Conservation (phyloP, 2,329 filamentous ascomycete genomes). For the Hypocreales sp. region DNA sequence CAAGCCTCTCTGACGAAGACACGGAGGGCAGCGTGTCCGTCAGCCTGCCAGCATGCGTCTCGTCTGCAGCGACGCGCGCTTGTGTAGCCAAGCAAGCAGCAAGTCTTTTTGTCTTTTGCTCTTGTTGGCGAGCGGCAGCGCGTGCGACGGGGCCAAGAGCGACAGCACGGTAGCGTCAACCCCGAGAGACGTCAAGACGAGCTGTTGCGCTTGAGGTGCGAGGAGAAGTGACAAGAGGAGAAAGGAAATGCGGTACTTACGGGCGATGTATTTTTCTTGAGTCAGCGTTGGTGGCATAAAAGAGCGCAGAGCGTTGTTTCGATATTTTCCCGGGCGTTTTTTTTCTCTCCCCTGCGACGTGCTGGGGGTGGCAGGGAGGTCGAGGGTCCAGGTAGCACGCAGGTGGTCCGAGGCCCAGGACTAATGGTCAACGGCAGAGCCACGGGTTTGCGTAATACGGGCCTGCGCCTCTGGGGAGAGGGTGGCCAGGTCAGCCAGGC, state of each 20-base stretch:
- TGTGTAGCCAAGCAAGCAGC: slow-evolving; percentile 6
- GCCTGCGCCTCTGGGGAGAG: slow-evolving; percentile 4
- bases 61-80: slow-evolving; percentile 8
- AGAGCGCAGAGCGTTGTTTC: slow-evolving; percentile 6
- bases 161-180: slow-evolving; percentile 1
- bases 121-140: slow-evolving; percentile 3
- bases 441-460: slow-evolving; percentile 10
- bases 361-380: slow-evolving; percentile 6
- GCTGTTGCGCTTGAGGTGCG: background rate
- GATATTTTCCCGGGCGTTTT: too few species aligned
- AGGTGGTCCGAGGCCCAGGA: slow-evolving; percentile 7
- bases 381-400: slow-evolving; percentile 9
- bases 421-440: slow-evolving; percentile 6
- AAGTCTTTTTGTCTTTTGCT: slow-evolving; percentile 3
- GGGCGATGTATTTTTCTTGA: slow-evolving; percentile 12
- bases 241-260: slow-evolving; percentile 3
- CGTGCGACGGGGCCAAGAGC: slow-evolving; percentile 4
- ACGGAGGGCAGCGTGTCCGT: slow-evolving; percentile 3
- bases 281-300: slow-evolving; percentile 10
- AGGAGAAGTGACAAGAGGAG: slow-evolving; percentile 1
- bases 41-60: slow-evolving; percentile 5
- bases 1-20: slow-evolving; percentile 3
- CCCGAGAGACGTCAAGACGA: slow-evolving; percentile 1
- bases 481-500: background rate
- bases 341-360: slow-evolving; percentile 5